These are phyloP conservation scores for Chaetomium sp. DNA, from an alignment of 2,329 filamentous ascomycete species.

Conservation along the genomic window DNA sequence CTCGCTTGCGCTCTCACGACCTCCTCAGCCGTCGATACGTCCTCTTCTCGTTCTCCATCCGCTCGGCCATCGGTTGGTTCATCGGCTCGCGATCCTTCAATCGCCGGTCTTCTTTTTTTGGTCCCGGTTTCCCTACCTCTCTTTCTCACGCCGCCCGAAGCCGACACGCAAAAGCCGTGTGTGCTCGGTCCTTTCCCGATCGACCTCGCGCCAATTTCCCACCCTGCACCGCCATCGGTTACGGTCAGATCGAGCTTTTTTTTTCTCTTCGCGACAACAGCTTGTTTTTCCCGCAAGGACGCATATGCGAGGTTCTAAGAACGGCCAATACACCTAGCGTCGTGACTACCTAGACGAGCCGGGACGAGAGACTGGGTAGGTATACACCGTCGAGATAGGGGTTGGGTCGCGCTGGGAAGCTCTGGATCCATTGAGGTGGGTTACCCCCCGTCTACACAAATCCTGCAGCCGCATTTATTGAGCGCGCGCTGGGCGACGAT, in stretches of 20 bases:
- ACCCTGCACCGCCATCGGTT: conserved; percentile 25
- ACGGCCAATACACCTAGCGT: conserved; percentile 15
- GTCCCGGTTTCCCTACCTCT: conserved; percentile 22
- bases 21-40: conserved; percentile 51
- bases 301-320: conserved; percentile 17
- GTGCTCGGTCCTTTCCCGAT: conserved; percentile 30
- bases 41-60: conserved; percentile 37
- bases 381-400: conserved; percentile 30
- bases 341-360: conserved; percentile 26
- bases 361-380: conserved; percentile 28
- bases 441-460: conserved; percentile 8
- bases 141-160: conserved; percentile 26
- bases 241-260: conserved; percentile 15
- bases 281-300: conserved; percentile 24
- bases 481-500: neutral
- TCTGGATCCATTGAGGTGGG: conserved; percentile 31
- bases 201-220: conserved; percentile 35
- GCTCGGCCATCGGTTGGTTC: conserved; percentile 33
- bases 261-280: conserved; percentile 20
- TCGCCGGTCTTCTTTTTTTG: conserved; percentile 28
- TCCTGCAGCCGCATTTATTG: conserved; percentile 3
- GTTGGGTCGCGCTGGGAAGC: conserved; percentile 30
- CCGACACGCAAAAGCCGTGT: conserved; percentile 31
- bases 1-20: conserved; percentile 53
- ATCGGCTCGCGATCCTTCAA: conserved; percentile 29